Conservation (phyloP, 257 asterid species). For the Solanum megistacrolobum region DNA sequence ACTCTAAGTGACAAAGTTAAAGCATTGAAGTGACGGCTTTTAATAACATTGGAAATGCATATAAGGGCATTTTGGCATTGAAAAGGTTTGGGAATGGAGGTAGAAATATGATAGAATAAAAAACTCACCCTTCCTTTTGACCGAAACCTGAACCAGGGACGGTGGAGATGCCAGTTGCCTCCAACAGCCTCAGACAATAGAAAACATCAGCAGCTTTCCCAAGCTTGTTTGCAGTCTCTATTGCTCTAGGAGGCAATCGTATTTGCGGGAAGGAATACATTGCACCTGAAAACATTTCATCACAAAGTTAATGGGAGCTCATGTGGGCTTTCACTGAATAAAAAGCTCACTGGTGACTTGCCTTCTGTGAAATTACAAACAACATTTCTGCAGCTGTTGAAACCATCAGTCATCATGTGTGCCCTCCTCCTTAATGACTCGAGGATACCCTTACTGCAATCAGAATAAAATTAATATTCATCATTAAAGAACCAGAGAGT, state of each 20-base stretch:
- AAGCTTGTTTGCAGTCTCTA: slow-evolving; percentile 72
- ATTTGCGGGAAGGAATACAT: slow-evolving; percentile 99
- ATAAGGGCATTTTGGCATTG: neutral
- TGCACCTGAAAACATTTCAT: slow-evolving; percentile 55
- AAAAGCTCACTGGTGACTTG: slow-evolving; percentile 1
- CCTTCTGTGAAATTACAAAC: slow-evolving; percentile 99
- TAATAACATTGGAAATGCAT: neutral
- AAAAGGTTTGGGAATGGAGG: neutral
- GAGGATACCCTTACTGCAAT: slow-evolving; percentile 76
- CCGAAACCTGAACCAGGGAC: slow-evolving; percentile 99
- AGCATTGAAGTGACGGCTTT: neutral
- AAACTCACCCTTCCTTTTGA: slow-evolving; percentile 88
- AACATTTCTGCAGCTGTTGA: slow-evolving; percentile 96
- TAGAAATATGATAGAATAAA: neutral
- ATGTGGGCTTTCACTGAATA: neutral
- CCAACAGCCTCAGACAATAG: slow-evolving; percentile 92
- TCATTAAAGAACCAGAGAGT: neutral
- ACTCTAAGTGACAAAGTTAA: neutral
- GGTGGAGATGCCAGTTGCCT: slow-evolving; percentile 97
- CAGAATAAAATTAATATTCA: neutral
- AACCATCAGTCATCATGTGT: slow-evolving; percentile 88
- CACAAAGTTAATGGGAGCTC: neutral
- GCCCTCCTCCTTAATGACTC: slow-evolving; percentile 94
- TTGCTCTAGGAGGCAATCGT: slow-evolving; percentile 86
- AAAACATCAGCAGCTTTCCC: slow-evolving; percentile 90